Base-by-base conservation (phyloP, 148 eudicot genomes). In the Diospyros lotus region DNA sequence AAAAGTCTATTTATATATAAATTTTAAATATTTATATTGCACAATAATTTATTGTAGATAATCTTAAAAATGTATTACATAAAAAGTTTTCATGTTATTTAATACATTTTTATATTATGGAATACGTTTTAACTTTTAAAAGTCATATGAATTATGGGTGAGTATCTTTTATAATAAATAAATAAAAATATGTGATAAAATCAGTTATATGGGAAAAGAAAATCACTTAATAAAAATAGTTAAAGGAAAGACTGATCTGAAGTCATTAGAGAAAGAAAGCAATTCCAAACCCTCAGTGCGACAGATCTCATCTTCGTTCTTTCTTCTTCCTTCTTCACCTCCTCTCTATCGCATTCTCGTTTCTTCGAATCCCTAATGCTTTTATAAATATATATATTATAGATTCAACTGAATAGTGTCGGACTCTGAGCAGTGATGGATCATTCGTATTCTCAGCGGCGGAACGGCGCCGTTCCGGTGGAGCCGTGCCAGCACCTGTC, bases 401-500 rank as follows among this genome's bases (percentile, higher is more conserved):
- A 15, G 9, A 51, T 51, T 17, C 6, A 17, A 13, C 39, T 10
- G 62, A 28, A 6, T 44, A 41, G 48, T 50, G 38, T 44, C 43
- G 45, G 40, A 40, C 4, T 40, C 55, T 44, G 6, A 50, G 44
- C 9, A 12, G 8, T 45, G 78, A 68, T 59, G 65, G 73, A 68
- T 45, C 65, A 67, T 58, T 28, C 56, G 13, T 2, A 69, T 51
- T 67, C 50, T 5, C 74, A 62, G 9, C 79, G 10, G n/a, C 46
- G 15, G 14, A 64, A 41, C 61, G 77, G 77, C 40, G 38, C 17
- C 40, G 38, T 74, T 41, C 53, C 76, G 7, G 78, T 78, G 2
- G 69, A 46, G 15, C 77, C 76, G 14, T 89, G 93, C 18, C 80
- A 77, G 18, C 94, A 90, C 71, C 75, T 90, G 41, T 51, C 73